Evolutionary conservation across 306 rosid species (phyloP).

Genomic region (Inga laurina): DNA sequence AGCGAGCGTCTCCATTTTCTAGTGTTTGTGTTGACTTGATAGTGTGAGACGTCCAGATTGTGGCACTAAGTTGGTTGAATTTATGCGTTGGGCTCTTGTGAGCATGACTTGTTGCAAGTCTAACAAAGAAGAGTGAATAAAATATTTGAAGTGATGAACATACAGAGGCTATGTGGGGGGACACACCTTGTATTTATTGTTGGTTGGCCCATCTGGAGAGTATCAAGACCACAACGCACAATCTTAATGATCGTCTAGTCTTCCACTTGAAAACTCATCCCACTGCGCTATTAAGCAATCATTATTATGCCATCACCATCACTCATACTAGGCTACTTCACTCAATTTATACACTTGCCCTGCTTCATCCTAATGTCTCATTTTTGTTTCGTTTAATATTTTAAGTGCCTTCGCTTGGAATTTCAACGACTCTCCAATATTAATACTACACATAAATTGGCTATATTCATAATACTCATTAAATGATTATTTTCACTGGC

Average conservation of each 20-base stretch:
- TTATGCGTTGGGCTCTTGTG: neutral
- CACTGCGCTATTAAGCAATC: neutral
- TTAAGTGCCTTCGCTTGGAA: neutral
- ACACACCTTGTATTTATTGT: neutral
- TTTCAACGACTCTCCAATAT: neutral
- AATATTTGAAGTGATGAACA: neutral
- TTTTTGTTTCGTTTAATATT: neutral
- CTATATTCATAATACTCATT: neutral
- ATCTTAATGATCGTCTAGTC: neutral
- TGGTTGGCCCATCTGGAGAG: neutral
- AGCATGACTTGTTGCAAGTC: neutral
- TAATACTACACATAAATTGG: neutral
- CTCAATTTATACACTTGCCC: neutral
- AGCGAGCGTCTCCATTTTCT: neutral
- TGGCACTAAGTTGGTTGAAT: neutral
- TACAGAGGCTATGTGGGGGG: neutral
- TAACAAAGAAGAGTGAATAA: neutral
- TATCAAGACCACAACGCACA: neutral
- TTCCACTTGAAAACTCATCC: neutral
- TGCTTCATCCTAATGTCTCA: neutral
- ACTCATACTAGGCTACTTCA: neutral
- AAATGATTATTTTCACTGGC: neutral
- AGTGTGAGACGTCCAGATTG: neutral
- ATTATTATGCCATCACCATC: neutral
- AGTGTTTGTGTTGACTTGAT: neutral